Conservation (phyloP, 768 basidiomycete genomes). For the Psilocybe tampanensis region DNA sequence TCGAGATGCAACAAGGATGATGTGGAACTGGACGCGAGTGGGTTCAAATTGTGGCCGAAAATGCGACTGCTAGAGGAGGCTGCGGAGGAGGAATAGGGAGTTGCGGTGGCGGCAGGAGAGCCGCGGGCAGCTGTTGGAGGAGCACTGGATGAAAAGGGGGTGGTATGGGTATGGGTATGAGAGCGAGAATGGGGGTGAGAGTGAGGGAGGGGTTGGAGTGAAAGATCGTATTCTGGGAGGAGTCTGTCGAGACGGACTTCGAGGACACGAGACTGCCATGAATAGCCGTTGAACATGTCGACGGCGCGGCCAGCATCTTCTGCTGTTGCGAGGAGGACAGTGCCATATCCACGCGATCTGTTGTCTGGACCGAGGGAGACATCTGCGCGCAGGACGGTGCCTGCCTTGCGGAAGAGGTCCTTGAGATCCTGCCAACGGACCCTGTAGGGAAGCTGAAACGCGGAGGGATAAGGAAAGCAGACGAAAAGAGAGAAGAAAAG, state of each 20-base stretch:
- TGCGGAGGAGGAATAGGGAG: conserved; percentile 9
- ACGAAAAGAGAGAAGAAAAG: conserved; percentile 1
- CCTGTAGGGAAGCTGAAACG: conserved; percentile 83
- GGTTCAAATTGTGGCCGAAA: not conserved
- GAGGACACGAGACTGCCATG: conserved; percentile 92
- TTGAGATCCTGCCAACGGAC: conserved; percentile 99
- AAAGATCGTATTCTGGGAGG: conserved; percentile 65
- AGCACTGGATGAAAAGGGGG: too few relatives aligned
- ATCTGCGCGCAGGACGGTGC: conserved; percentile 82
- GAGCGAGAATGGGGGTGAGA: conserved; percentile 10
- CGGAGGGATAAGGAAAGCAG: conserved; percentile 10
- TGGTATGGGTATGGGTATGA: not conserved
- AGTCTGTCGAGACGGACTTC: conserved; percentile 92
- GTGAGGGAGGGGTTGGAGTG: too few relatives aligned
- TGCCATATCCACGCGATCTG: conserved; percentile 91
- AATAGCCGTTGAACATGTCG: conserved; percentile 94
- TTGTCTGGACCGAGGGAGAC: conserved; percentile 86
- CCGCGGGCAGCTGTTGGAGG: not conserved
- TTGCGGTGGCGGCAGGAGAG: conserved; percentile 8
- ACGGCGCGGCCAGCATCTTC: conserved; percentile 95
- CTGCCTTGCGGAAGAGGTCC: conserved; percentile 94
- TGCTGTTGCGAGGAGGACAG: conserved; percentile 90
- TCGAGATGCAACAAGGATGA: not conserved
- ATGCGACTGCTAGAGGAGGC: not conserved
- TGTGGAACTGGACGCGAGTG: not conserved